These are phyloP conservation scores for Apiotrichum sp. DNA, from an alignment of 1,284 basidiomycete genomes.

Conservation along the genomic window DNA sequence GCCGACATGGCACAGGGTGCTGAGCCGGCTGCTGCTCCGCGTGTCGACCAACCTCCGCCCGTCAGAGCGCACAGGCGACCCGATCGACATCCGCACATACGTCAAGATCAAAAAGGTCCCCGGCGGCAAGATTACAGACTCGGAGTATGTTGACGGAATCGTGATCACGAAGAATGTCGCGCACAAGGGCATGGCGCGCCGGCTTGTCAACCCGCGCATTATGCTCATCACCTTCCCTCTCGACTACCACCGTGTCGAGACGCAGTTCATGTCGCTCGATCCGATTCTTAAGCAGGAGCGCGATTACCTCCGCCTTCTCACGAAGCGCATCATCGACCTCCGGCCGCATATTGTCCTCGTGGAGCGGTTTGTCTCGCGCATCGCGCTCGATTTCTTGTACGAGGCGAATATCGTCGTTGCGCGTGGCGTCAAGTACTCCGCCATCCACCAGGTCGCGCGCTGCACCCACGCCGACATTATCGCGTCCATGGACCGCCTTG, in stretches of 20 bases:
- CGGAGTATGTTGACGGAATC: conserved; percentile 93
- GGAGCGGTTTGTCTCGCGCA: conserved; percentile 83
- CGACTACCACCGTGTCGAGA: conserved; percentile 89
- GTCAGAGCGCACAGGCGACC: conserved; percentile 57
- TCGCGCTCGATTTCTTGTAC: conserved; percentile 85
- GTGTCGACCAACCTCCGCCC: conserved; percentile 44
- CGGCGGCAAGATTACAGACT: conserved; percentile 83
- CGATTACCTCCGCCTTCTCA: conserved; percentile 85
- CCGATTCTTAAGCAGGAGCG: conserved; percentile 90
- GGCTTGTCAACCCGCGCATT: conserved; percentile 63
- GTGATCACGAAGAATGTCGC: conserved; percentile 98
- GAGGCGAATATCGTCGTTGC: conserved; percentile 86
- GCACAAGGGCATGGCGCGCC: conserved; percentile 65
- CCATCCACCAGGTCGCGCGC: conserved; percentile 78
- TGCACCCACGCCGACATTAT: conserved; percentile 95
- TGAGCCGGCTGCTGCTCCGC: conserved; percentile 58
- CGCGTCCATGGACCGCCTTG: conserved; percentile 89
- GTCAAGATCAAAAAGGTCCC: conserved; percentile 99
- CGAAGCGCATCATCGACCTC: conserved; percentile 78
- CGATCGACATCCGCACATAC: conserved; percentile 86
- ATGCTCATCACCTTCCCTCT: conserved; percentile 95
- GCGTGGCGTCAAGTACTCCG: conserved; percentile 78
- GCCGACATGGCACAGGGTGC: conserved; percentile 75
- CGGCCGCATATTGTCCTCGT: conserved; percentile 90
- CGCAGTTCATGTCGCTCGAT: conserved; percentile 88